These are phyloP conservation scores for Leishmania aethiopica DNA, from an alignment of 208 protist species.

Conservation along the genomic window DNA sequence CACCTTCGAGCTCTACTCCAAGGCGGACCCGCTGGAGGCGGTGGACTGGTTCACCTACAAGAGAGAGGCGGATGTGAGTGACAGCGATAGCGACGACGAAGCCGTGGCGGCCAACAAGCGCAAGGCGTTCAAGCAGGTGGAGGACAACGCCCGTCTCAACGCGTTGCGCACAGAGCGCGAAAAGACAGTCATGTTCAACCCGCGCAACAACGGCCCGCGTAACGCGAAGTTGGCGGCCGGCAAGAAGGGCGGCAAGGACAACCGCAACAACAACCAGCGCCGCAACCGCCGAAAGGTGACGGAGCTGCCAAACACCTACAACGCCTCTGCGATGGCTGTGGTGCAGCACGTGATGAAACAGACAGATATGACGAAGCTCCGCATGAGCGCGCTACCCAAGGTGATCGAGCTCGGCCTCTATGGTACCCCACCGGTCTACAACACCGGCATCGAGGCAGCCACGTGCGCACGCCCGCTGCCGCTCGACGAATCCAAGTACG, in stretches of 20 bases:
- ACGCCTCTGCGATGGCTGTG: conserved; percentile 30
- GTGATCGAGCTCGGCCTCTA: conserved; percentile 54
- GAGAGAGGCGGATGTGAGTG: conserved; percentile 21
- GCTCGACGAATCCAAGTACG: conserved; percentile 50
- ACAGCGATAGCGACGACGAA: conserved; percentile 36
- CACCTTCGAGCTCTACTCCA: conserved; percentile 70
- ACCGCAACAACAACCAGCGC: conserved; percentile 43
- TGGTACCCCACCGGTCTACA: conserved; percentile 67
- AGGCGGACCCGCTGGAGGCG: conserved; percentile 47
- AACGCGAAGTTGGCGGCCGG: conserved; percentile 22
- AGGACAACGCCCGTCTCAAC: conserved; percentile 73
- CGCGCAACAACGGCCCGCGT: conserved; percentile 28
- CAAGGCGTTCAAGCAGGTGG: conserved; percentile 59
- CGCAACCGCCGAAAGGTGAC: conserved; percentile 39
- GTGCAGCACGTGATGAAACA: conserved; percentile 41
- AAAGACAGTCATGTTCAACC: conserved; percentile 32
- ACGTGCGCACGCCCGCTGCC: conserved; percentile 40
- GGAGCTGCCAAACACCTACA: conserved; percentile 49
- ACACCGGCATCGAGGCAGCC: conserved; percentile 61
- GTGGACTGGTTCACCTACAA: conserved; percentile 62
- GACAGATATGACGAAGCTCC: conserved; percentile 51
- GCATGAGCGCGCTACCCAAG: conserved; percentile 34
- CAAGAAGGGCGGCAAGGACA: conserved; percentile 37
- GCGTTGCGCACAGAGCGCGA: conserved; percentile 56
- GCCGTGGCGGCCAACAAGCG: conserved; percentile 35